Conservation (phyloP, 75 land plant species). For the Adiantum capillusveneris region DNA sequence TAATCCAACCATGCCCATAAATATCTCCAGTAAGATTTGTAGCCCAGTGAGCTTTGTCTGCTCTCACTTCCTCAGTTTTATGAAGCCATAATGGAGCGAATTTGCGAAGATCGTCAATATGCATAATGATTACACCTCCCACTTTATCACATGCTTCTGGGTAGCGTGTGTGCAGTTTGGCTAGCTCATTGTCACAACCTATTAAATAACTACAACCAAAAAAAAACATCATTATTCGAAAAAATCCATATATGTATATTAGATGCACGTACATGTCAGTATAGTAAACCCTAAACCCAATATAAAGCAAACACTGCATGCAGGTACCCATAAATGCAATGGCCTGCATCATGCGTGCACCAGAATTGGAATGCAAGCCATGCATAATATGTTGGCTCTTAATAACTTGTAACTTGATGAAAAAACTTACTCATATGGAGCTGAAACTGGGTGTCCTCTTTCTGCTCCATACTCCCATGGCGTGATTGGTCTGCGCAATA, state of each 20-base stretch:
- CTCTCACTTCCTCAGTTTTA: constrained; percentile 91
- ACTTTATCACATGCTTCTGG: constrained; percentile 94
- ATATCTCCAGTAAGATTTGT: constrained; percentile 81
- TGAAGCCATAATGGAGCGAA: constrained; percentile 86
- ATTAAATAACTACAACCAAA: constrained; percentile 61
- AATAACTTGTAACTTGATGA: too few relatives aligned
- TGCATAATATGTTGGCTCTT: too few relatives aligned
- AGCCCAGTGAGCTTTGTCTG: constrained; percentile 82
- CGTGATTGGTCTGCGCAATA: constrained; percentile 70
- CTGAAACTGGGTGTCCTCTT: constrained; percentile 74
- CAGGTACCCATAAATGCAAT: too few relatives aligned
- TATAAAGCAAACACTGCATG: too few relatives aligned
- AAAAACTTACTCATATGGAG: constrained; percentile 79
- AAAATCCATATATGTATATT: too few relatives aligned
- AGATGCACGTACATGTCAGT: too few relatives aligned
- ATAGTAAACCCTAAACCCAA: too few relatives aligned
- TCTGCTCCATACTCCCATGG: constrained; percentile 94
- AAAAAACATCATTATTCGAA: too few relatives aligned
- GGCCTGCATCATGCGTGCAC: too few relatives aligned
- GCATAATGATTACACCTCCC: constrained; percentile 95
- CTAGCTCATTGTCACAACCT: constrained; percentile 92
- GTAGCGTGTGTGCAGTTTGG: constrained; percentile 72
- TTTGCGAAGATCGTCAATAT: constrained; percentile 79
- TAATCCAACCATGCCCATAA: constrained; percentile 87
- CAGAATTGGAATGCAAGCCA: too few relatives aligned